phyloP scores from a whole-genome alignment of 768 basidiomycete species.

The Lactarius evosmus region DNA sequence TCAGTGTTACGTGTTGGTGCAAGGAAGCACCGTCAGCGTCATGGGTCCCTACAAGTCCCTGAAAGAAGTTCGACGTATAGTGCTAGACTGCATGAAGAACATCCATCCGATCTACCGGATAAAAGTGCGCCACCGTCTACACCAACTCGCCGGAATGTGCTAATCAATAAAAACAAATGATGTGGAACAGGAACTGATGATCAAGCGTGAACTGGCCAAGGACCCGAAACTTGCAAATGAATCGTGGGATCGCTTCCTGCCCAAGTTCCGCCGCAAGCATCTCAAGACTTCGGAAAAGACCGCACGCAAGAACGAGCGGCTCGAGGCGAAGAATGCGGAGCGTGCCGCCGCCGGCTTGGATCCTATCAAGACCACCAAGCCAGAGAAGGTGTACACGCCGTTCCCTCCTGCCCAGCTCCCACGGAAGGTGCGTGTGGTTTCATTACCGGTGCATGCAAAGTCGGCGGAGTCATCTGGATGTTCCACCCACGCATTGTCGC shows the following conservation, averaged over 20 bases:
- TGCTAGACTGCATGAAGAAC: conserved; percentile 99
- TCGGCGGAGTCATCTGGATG: background rate
- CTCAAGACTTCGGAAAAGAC: conserved; percentile 95
- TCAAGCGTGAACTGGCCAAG: conserved; percentile 94
- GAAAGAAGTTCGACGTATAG: conserved; percentile 93
- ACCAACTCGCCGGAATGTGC: background rate
- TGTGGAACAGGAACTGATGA: conserved; percentile 86
- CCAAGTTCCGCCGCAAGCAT: conserved; percentile 90
- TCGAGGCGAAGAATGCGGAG: conserved; percentile 58
- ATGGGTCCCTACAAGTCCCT: conserved; percentile 96
- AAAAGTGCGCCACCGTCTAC: conserved; percentile 53
- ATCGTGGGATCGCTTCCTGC: conserved; percentile 96
- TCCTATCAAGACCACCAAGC: conserved; percentile 41
- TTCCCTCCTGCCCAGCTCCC: conserved; percentile 96
- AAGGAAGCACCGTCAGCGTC: conserved; percentile 96
- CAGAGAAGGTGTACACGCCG: conserved; percentile 92
- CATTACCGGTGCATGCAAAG: background rate
- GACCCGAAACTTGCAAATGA: conserved; percentile 94
- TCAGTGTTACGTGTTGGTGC: conserved; percentile 94
- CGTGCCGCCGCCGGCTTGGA: conserved; percentile 64
- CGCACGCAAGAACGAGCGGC: conserved; percentile 75
- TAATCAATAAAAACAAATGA: background rate
- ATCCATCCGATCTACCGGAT: conserved; percentile 99
- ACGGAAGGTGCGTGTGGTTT: conserved; percentile 65
- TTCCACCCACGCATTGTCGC: background rate